Conservation (phyloP, 2,329 filamentous ascomycete species). For the Microsporum audouinii region DNA sequence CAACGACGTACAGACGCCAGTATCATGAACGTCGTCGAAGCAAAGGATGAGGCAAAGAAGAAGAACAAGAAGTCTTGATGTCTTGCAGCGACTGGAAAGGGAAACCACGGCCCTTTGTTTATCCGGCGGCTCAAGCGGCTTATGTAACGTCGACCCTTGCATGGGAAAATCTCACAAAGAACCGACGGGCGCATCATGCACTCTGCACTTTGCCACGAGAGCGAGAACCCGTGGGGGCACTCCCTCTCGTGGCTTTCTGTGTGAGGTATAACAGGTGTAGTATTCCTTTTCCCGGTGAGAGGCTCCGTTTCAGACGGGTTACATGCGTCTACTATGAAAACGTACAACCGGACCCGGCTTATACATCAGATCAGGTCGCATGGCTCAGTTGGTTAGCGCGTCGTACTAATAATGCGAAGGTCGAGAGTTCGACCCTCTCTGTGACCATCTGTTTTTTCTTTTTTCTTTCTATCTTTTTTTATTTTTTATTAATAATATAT, state of each 20-base stretch:
- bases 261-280: background rate
- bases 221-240: background rate
- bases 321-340: background rate
- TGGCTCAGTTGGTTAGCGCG: constrained; percentile 1
- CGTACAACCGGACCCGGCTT: background rate
- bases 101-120: background rate
- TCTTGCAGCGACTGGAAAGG: background rate
- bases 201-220: background rate
- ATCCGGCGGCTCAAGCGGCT: background rate
- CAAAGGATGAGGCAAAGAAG: background rate
- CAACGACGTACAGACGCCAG: background rate
- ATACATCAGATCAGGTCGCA: background rate
- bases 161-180: background rate
- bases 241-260: background rate
- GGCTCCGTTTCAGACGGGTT: background rate
- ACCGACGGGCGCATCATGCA: background rate
- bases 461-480: background rate
- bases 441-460: constrained; percentile 6
- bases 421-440: constrained; percentile 12
- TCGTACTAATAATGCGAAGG: constrained; percentile 7
- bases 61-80: background rate
- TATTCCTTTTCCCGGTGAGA: background rate
- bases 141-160: background rate
- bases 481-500: background rate
- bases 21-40: background rate